These are phyloP conservation scores for Dianthus caryophyllus DNA, from an alignment of 148 eudicot species.

Conservation along the genomic window DNA sequence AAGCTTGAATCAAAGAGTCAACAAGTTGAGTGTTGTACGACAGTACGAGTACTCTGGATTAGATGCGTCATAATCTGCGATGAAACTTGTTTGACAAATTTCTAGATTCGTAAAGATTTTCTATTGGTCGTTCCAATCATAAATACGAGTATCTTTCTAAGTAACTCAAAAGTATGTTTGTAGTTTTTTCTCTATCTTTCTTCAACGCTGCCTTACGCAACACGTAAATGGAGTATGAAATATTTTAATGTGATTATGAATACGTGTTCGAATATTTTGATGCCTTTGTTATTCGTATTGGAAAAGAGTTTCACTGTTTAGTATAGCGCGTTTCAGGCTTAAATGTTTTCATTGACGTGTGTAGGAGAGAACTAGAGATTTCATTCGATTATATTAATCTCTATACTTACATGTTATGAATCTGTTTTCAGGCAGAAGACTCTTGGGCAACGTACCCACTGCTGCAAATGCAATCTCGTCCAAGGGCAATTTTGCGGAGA, in stretches of 20 bases:
- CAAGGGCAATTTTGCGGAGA: constrained; percentile 99
- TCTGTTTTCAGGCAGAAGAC: constrained; percentile 83
- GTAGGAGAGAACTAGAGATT: not conserved
- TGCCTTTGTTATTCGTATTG: not conserved
- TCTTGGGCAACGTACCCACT: constrained; percentile 78
- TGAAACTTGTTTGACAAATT: not conserved
- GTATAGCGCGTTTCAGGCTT: not conserved
- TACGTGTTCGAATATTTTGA: not conserved
- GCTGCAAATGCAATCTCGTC: constrained; percentile 62
- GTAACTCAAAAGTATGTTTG: not conserved
- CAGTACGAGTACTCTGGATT: not conserved
- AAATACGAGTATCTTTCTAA: not conserved
- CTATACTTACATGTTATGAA: not conserved
- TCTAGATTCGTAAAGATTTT: not conserved
- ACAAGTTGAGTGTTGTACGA: not conserved
- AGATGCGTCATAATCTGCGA: not conserved
- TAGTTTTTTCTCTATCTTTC: not conserved
- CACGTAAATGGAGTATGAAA: not conserved
- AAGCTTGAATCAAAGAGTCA: not conserved
- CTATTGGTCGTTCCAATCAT: not conserved
- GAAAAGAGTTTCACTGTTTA: constrained; percentile 5
- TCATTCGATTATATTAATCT: not conserved
- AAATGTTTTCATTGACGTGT: not conserved
- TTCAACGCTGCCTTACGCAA: not conserved
- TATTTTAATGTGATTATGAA: not conserved